Evolutionary conservation across 495 filamentous ascomycete species (phyloP).

Genomic region (Annulohypoxylon nitens): DNA sequence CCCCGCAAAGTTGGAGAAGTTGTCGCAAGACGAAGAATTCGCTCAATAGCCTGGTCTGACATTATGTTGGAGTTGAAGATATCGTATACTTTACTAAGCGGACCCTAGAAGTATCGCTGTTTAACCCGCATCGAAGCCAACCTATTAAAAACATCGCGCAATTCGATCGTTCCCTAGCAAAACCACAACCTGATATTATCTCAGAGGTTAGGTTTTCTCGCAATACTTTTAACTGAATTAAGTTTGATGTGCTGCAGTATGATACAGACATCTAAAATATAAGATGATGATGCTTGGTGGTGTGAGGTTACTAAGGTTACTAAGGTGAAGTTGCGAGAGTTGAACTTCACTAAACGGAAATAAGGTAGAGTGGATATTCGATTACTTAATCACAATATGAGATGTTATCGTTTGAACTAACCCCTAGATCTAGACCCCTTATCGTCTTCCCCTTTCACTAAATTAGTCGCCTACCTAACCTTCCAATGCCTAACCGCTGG

Average conservation of each 20-base stretch:
- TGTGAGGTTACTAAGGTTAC: neutral
- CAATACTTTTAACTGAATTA: neutral
- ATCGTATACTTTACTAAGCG: slow-evolving; percentile 23
- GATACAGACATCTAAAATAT: neutral
- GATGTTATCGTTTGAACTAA: neutral
- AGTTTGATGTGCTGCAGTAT: neutral
- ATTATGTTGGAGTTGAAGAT: neutral
- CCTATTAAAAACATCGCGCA: neutral
- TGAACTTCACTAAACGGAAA: neutral
- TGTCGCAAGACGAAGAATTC: neutral
- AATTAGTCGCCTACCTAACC: neutral
- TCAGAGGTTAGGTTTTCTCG: neutral
- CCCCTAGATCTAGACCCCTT: neutral
- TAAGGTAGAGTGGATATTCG: slow-evolving; percentile 6
- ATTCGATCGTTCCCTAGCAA: neutral
- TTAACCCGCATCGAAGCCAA: neutral
- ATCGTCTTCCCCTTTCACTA: neutral
- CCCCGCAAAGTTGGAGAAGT: slow-evolving; percentile 9
- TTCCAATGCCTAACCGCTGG: neutral
- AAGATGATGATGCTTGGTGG: neutral
- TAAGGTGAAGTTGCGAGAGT: slow-evolving; percentile 6
- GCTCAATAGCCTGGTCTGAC: neutral
- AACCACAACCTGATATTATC: neutral
- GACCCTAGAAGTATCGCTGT: neutral
- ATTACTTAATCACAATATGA: slow-evolving; percentile 1